A percentile compares a stretch with the other conserved stretches of the same genome.
Conservation (phyloP, 176 grass and related monocot species). For the Pontederia paniculata region DNA sequence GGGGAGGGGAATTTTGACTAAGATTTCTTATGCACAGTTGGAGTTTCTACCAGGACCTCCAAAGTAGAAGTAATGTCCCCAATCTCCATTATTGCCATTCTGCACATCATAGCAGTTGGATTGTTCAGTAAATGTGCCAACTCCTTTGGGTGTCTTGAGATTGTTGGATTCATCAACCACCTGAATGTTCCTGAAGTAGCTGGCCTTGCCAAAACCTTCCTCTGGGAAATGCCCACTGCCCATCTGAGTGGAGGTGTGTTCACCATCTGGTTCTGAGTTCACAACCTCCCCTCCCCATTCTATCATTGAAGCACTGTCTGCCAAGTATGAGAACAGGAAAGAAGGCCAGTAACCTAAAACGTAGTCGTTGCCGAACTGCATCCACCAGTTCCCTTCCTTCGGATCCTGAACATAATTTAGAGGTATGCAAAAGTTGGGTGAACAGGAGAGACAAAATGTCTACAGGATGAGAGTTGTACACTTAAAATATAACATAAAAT, state of each 20-base stretch:
- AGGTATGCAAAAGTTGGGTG: not conserved
- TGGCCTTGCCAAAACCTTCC: slow-evolving; percentile 8
- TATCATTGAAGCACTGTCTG: not conserved
- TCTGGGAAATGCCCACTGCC: slow-evolving; percentile 10
- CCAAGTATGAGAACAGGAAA: slow-evolving; percentile 5
- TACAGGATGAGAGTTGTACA: not conserved
- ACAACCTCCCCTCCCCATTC: slow-evolving; percentile 13
- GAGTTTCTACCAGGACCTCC: slow-evolving; percentile 4
- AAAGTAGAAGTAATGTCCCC: slow-evolving; percentile 10
- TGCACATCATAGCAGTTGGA: slow-evolving; percentile 13
- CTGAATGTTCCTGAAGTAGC: slow-evolving; percentile 6
- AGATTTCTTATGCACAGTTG: not conserved
- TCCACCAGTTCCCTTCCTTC: slow-evolving; percentile 5
- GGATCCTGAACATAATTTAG: not conserved
- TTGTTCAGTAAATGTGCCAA: slow-evolving; percentile 6
- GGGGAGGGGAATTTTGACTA: too few species aligned
- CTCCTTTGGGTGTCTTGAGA: not conserved
- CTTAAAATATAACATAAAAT: too few species aligned
- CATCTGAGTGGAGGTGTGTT: slow-evolving; percentile 8
- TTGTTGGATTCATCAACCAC: slow-evolving; percentile 7
- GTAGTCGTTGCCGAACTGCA: slow-evolving; percentile 1
- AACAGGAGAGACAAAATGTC: not conserved
- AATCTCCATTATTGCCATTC: not conserved
- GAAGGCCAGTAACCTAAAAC: slow-evolving; percentile 11
- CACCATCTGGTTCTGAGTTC: slow-evolving; percentile 6